Base-by-base conservation (phyloP, 2,329 filamentous ascomycete species). In the Amauroascus verrucosus region DNA sequence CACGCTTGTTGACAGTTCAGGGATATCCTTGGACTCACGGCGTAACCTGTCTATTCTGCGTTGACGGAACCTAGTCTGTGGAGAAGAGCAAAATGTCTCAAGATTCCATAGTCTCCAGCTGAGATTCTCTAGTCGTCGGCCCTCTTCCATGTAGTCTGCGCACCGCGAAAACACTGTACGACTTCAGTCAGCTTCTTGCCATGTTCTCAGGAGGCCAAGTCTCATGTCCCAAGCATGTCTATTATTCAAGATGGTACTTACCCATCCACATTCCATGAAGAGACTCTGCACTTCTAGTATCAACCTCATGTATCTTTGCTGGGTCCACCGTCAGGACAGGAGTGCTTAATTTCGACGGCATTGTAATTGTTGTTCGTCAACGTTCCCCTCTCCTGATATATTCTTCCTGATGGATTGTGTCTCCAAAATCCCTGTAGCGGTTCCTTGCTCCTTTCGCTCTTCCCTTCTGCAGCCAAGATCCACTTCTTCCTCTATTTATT, bases 261-360 rank as follows among this genome's bases (percentile, higher is more conserved):
- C 89, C 88, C 69, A 88, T 91, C 89, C 90, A 95, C 81, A 97
- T 94, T 75, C 87, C 90, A 73, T 93, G 94, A 49, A 97, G 81
- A 67, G 90, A 94, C 72, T 95, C 88, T 26, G 88, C 84, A 69
- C 95, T 95, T 61, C 85, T 80, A 1, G 91, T 95, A 72, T 97
- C 90, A 65, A 97, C 88, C 69, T 94, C 88, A 76, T 93, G 87
- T 69, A 98, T 90, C 62, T 91, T 85, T 67, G 85, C 87, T 59
- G 88, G 84, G 75, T 96, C 89, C 69, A 97, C 86, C 58, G 88
- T 89, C 66, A 97, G 78, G 68, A 97, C 86, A 65, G 91, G 86
- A 57, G 85, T 84, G 70, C 86, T 83, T 71, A 95, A 78, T 72
- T 81, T 80, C 67, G 86, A 83, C 74, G 88, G 88, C 91, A 97